Conservation (phyloP, 2,329 filamentous ascomycete species). For the Penicillium sp. region DNA sequence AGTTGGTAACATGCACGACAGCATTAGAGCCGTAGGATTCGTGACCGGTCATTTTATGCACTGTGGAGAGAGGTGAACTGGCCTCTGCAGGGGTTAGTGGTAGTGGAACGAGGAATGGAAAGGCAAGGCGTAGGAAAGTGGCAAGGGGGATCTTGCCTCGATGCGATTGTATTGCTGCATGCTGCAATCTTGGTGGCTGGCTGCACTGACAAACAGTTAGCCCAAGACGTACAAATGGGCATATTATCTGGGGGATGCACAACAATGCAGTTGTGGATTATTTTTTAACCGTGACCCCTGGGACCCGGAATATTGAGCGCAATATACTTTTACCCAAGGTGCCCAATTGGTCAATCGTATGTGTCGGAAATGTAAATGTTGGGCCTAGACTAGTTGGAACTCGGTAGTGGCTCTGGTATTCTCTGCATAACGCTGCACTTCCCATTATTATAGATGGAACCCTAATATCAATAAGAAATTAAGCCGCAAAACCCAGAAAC, state of each 20-base stretch:
- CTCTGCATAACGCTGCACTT: background rate
- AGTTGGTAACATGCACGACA: conserved; percentile 17
- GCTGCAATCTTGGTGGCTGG: conserved; percentile 6
- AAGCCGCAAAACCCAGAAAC: background rate
- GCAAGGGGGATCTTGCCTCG: background rate
- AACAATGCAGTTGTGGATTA: background rate
- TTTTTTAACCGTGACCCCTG: background rate
- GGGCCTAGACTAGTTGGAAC: background rate
- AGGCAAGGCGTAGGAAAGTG: background rate
- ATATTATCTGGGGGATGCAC: background rate
- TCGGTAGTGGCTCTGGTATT: background rate
- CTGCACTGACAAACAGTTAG: background rate
- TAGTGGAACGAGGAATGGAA: background rate
- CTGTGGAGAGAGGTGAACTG: background rate
- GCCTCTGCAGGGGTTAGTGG: background rate
- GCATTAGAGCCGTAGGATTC: conserved; percentile 8
- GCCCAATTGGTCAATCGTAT: background rate
- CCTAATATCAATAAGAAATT: background rate
- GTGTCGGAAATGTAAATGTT: background rate
- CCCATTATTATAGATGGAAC: background rate
- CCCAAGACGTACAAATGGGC: background rate
- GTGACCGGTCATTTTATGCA: conserved; percentile 11
- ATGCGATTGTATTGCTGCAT: background rate
- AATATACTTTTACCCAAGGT: background rate
- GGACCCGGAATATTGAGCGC: too few relatives aligned